Percentiles rank a stretch among this genome's conserved stretches.
These are phyloP conservation scores for Myrica gale DNA, from an alignment of 306 rosid species.

Conservation along the genomic window DNA sequence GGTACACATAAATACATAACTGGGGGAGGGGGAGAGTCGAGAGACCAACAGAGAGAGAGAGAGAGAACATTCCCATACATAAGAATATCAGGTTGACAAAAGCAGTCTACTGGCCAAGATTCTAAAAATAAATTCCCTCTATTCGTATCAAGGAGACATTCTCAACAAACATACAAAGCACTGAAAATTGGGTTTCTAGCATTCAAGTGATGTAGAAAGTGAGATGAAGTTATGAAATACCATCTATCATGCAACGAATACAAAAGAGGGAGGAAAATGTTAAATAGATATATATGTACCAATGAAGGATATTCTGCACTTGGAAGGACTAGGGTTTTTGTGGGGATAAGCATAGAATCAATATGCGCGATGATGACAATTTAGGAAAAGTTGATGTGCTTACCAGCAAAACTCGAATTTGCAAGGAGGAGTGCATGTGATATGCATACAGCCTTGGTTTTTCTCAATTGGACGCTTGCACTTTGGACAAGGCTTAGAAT, in stretches of 20 bases:
- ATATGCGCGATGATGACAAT: neutral
- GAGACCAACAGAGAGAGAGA: neutral
- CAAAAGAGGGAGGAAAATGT: too few relatives aligned
- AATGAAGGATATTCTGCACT: neutral
- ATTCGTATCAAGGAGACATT: neutral
- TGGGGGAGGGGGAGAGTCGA: neutral
- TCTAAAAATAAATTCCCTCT: neutral
- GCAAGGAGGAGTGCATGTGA: slow-evolving; percentile 89
- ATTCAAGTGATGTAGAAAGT: neutral
- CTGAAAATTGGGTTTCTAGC: slow-evolving; percentile 7
- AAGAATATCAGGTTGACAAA: neutral
- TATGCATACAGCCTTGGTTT: slow-evolving; percentile 95
- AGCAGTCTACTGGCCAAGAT: neutral
- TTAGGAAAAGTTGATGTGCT: slow-evolving; percentile 20
- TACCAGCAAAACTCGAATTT: slow-evolving; percentile 94
- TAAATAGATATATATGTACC: neutral
- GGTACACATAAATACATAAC: neutral
- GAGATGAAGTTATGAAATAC: neutral
- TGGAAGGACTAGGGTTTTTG: neutral
- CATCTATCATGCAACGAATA: neutral
- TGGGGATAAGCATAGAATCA: neutral
- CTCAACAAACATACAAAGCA: neutral
- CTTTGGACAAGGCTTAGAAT: slow-evolving; percentile 86
- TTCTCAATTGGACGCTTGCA: slow-evolving; percentile 92
- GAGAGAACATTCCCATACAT: neutral